phyloP scores from a whole-genome alignment of 1,284 basidiomycete genomes.

The Bothia castanella region DNA sequence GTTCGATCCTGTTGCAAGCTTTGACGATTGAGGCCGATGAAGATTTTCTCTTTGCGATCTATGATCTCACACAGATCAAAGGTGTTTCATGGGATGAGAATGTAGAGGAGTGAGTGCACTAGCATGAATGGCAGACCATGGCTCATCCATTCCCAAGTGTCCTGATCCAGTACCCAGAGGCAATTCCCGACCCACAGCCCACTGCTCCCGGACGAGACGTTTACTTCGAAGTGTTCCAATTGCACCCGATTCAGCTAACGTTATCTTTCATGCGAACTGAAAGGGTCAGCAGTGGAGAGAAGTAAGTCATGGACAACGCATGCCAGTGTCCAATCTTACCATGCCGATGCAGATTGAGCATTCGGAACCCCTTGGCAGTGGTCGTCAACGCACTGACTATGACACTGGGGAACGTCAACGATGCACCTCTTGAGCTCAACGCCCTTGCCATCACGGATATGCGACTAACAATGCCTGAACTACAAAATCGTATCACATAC shows the following conservation, averaged over 20 bases:
- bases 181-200: slow-evolving; percentile 76
- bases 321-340: slow-evolving; percentile 4
- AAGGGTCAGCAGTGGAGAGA: slow-evolving; percentile 87
- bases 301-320: slow-evolving; percentile 49
- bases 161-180: slow-evolving; percentile 72
- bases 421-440: slow-evolving; percentile 94
- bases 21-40: slow-evolving; percentile 96
- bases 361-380: slow-evolving; percentile 90
- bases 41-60: slow-evolving; percentile 90
- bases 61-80: slow-evolving; percentile 89
- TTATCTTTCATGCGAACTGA: slow-evolving; percentile 98
- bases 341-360: slow-evolving; percentile 55
- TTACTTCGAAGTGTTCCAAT: slow-evolving; percentile 96
- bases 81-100: slow-evolving; percentile 86
- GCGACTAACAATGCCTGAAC: slow-evolving; percentile 80
- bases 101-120: slow-evolving; percentile 61
- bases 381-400: slow-evolving; percentile 94
- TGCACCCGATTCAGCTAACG: slow-evolving; percentile 91
- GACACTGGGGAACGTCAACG: slow-evolving; percentile 96
- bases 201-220: slow-evolving; percentile 70
- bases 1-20: slow-evolving; percentile 90
- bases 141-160: slow-evolving; percentile 46
- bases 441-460: slow-evolving; percentile 95
- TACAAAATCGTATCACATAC: slow-evolving; percentile 82
- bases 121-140: not conserved